These are phyloP conservation scores for Paratrimastix pyriformis DNA, from an alignment of 78 protist genomes.

Conservation along the genomic window DNA sequence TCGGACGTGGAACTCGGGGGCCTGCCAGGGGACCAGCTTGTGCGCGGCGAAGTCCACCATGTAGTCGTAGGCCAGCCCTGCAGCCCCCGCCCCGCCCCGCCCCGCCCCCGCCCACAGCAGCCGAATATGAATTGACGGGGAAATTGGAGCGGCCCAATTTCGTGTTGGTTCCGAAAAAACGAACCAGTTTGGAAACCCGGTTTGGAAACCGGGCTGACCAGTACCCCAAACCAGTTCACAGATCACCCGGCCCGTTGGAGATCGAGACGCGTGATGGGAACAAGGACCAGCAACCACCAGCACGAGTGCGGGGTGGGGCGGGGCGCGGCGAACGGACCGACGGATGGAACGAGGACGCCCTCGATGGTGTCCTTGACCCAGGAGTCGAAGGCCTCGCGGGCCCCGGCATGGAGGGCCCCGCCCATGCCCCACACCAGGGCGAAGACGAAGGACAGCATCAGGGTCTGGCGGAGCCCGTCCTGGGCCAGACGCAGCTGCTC, in stretches of 20 bases:
- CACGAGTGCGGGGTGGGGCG: too few relatives aligned
- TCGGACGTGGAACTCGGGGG: not conserved
- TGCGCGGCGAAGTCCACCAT: not conserved
- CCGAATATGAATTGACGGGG: too few relatives aligned
- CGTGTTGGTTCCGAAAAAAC: too few relatives aligned
- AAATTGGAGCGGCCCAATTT: too few relatives aligned
- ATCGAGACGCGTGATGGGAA: not conserved
- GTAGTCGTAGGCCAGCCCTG: too few relatives aligned
- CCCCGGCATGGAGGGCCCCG: slow-evolving; percentile 21
- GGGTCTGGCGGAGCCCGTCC: too few relatives aligned
- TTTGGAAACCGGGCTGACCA: not conserved
- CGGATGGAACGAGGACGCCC: not conserved
- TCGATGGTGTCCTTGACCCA: slow-evolving; percentile 11
- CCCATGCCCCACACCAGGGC: slow-evolving; percentile 59
- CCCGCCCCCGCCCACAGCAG: too few relatives aligned
- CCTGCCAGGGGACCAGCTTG: not conserved
- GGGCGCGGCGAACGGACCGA: not conserved
- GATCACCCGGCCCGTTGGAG: not conserved
- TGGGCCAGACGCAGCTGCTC: too few relatives aligned
- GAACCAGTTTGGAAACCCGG: too few relatives aligned
- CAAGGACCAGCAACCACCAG: slow-evolving; percentile 11
- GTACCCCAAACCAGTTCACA: not conserved
- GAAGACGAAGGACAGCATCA: slow-evolving; percentile 36
- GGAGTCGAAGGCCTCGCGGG: slow-evolving; percentile 31
- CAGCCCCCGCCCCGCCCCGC: too few relatives aligned